A percentile compares a stretch with the other conserved stretches of the same genome.
phyloP scores from a whole-genome alignment of 2,329 filamentous ascomycete species.

The Aureobasidium sp. region DNA sequence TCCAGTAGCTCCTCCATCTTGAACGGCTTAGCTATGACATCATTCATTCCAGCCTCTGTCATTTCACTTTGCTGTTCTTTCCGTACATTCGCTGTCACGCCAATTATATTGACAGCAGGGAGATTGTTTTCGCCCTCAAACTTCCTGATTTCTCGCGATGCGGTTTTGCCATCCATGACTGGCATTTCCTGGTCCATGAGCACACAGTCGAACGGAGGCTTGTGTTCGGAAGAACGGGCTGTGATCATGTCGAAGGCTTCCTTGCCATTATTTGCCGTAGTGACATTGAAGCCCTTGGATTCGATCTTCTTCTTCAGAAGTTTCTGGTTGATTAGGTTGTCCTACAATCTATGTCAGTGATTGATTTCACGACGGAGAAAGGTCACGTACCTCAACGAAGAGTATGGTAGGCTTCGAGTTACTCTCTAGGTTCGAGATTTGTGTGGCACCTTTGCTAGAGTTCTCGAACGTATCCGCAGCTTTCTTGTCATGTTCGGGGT shows the following conservation, averaged over 20 bases:
- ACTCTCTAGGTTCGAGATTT: conserved; percentile 26
- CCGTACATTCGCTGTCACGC: conserved; percentile 38
- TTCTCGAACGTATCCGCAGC: background rate
- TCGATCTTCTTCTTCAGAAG: conserved; percentile 34
- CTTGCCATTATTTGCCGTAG: conserved; percentile 35
- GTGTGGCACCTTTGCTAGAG: conserved; percentile 22
- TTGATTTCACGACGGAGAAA: background rate
- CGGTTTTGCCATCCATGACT: conserved; percentile 35
- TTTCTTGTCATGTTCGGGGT: conserved; percentile 27
- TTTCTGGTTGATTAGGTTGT: conserved; percentile 39
- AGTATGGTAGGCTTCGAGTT: conserved; percentile 1
- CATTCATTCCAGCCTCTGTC: conserved; percentile 36
- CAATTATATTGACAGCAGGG: conserved; percentile 32
- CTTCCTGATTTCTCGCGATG: conserved; percentile 31
- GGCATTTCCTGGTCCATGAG: conserved; percentile 41
- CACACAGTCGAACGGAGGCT: conserved; percentile 31
- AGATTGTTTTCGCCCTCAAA: conserved; percentile 28
- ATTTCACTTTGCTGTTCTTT: conserved; percentile 36
- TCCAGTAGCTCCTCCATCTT: conserved; percentile 36
- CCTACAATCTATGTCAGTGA: conserved; percentile 26
- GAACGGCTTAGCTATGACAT: conserved; percentile 36
- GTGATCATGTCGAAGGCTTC: conserved; percentile 32
- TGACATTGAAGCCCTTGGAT: conserved; percentile 33
- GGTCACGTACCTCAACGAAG: background rate
- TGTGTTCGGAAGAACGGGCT: conserved; percentile 14